Conservation (phyloP, 2,329 filamentous ascomycete species). For the Cytospora leucostoma region DNA sequence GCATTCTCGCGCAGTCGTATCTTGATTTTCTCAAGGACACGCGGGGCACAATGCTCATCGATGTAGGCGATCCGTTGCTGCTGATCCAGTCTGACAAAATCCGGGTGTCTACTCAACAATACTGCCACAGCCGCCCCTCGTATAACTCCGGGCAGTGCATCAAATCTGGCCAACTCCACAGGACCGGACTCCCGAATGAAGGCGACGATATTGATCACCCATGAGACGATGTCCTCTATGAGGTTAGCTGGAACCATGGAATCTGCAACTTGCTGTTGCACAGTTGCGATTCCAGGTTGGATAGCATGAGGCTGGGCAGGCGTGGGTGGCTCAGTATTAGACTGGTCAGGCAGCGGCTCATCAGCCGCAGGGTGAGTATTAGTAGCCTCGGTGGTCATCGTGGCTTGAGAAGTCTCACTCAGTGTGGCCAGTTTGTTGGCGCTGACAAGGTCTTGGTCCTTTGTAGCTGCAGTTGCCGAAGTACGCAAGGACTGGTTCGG, state of each 20-base stretch:
- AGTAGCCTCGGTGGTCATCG: not conserved
- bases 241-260: not conserved
- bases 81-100: not conserved
- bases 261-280: not conserved
- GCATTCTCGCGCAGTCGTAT: not conserved
- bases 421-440: not conserved
- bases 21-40: conserved; percentile 4
- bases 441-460: too few species aligned
- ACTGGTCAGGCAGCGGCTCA: not conserved
- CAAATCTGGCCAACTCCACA: not conserved
- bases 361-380: not conserved
- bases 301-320: not conserved
- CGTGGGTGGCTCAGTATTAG: not conserved
- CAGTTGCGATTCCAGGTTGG: not conserved
- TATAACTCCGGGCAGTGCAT: conserved; percentile 9
- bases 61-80: not conserved
- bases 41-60: not conserved
- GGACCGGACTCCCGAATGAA: conserved; percentile 7
- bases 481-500: not conserved
- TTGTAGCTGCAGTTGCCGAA: not conserved
- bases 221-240: conserved; percentile 9
- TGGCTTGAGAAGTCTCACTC: not conserved
- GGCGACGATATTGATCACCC: conserved; percentile 5
- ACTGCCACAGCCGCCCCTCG: conserved; percentile 14
- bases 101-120: not conserved